Evolutionary conservation across 2,329 filamentous ascomycete species (phyloP).

Genomic region (Microdochium paspali): DNA sequence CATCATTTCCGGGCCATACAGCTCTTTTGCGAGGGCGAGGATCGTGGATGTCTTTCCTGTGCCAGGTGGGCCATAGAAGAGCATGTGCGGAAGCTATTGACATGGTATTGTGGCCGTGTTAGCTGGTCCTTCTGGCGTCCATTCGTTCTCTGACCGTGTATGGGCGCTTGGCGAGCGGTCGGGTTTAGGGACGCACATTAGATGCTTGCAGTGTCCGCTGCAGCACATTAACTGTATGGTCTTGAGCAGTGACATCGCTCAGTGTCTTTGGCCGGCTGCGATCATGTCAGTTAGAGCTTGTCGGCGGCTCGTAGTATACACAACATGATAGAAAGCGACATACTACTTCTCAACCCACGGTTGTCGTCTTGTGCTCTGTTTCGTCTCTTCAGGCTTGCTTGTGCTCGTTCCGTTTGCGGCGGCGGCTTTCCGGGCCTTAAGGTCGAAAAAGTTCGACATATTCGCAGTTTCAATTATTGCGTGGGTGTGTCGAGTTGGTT

Average conservation of each 20-base stretch:
- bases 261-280: constrained; percentile 83
- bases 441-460: constrained; percentile 92
- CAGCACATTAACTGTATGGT: constrained; percentile 90
- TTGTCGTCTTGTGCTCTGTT: constrained; percentile 59
- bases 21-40: constrained; percentile 90
- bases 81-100: constrained; percentile 82
- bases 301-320: neutral
- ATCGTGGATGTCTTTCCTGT: constrained; percentile 98
- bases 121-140: too few relatives aligned
- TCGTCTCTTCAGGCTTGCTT: constrained; percentile 55
- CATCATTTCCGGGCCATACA: constrained; percentile 92
- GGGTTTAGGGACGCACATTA: constrained; percentile 46
- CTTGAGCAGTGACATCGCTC: constrained; percentile 91
- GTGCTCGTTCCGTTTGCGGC: constrained; percentile 50
- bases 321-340: constrained; percentile 14
- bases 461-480: neutral
- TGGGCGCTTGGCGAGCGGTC: constrained; percentile 1
- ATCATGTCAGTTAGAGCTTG: constrained; percentile 15
- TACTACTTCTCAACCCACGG: constrained; percentile 99
- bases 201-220: constrained; percentile 89
- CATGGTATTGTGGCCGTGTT: constrained; percentile 1
- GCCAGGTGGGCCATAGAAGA: constrained; percentile 96
- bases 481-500: neutral
- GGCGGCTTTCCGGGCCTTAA: constrained; percentile 84
- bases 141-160: constrained; percentile 1